Base-by-base conservation (phyloP, 768 basidiomycete genomes). In the Podaxis sp. region DNA sequence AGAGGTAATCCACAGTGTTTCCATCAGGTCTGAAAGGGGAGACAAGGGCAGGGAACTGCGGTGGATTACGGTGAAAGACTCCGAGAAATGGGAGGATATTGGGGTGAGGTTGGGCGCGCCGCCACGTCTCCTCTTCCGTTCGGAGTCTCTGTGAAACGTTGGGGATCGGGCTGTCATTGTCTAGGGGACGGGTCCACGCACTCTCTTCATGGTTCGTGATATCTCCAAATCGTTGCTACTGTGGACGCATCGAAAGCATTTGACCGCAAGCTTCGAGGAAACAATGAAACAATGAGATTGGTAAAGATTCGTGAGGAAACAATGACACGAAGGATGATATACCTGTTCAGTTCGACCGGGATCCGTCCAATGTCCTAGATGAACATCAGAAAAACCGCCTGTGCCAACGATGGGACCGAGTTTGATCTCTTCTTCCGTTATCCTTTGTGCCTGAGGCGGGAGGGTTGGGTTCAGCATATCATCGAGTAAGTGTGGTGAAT, bases 11-110 rank as follows among this genome's bases (percentile, higher is more conserved):
- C 15, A 19, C 1, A n/a, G 57, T 50, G 9, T 63, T 33, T 24
- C 61, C 53, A 12, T 24, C 49, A 19, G 40, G 25, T n/a, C 61
- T 43, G 49, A 36, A 29, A 15, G 61, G 61, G 36, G 55, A 63
- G 15, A 63, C 55, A 11, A 63, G 54, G 5, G 46, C 59, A 36
- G 59, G 52, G 22, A 59, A 46, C 36, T 7, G 47, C 24, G 36
- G 51, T 40, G 38, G 40, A n/a, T 22, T 24, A 7, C 8, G 15
- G 27, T 5, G 6, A 37, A 24, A 55, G 7, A 33, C 25, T 17
- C 55, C 56, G 15, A 63, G 17, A 27, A 55, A 46, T 7, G 54
- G 55, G 29, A 63, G 55, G 27, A 63, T 40, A 19, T 61, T 51
- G 11, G 43, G 53, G 8, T 53, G 51, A 13, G 58, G 33, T 15